Evolutionary conservation across 2,329 filamentous ascomycete species (phyloP), one percentile per base, ranked within the genome.

Genomic region (Raffaelea ambrosiae): DNA sequence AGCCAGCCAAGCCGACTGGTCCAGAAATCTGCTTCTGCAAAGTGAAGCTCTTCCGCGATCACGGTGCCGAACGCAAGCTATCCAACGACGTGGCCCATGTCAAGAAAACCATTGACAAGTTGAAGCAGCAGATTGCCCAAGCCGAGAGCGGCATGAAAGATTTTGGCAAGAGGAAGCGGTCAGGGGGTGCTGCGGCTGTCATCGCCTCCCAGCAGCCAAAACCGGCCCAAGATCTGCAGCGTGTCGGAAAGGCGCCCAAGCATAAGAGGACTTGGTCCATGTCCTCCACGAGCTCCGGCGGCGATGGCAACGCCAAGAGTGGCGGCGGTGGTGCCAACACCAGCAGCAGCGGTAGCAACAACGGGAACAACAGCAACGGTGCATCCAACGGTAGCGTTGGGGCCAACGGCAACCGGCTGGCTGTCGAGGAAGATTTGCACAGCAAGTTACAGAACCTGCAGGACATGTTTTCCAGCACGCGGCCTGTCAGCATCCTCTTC

Each of bases 201-300:
- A 44, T 40, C 16, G 21, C 38, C 2, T 21, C 43, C 1, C 70
- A 70, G 54, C 49, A 51, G 22, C 11, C 47, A 4, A 53, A 51
- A 26, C 40, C 51, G 0, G 10, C 46, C 1, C 29, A 48, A 0
- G 65, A 73, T 53, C 55, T 69, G 60, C 67, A 82, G 62, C 73
- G 87, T 48, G 82, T 85, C 3, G 85, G 85, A n/a, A 95, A 95
- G 63, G 79, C 86, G 1, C 78, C 81, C 21, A 95, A 95, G 65
- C 89, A 96, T 67, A 94, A 95, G 66, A 76, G 91, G 50, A 95
- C 89, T 0, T 96, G 90, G 89, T 96, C 91, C 10, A 88, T 95
- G 76, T 90, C 88, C 21, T 96, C 91, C 5, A 70, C 78, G 29
- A 82, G 81, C 59, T 85, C 82, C 3, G 74, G 73, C 3, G 74